Percentiles rank a stretch among this genome's conserved stretches.
Evolutionary conservation across 1,284 basidiomycete genomes (phyloP).

Genomic region (Vanrija sp.): DNA sequence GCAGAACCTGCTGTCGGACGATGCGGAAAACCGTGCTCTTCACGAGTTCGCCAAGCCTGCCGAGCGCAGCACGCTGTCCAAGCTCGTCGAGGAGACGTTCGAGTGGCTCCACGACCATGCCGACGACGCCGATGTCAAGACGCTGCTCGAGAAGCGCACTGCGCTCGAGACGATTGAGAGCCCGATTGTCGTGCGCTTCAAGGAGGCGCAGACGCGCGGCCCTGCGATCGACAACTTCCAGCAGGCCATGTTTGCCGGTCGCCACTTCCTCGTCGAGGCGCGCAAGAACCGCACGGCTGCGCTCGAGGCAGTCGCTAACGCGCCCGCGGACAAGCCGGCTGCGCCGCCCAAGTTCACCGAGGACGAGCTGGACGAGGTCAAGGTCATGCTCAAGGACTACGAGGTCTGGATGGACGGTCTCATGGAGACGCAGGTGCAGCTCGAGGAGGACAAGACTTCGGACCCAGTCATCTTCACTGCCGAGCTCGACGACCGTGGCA

Average conservation of each 20-base stretch:
- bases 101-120: conserved; percentile 80
- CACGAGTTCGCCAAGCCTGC: conserved; percentile 68
- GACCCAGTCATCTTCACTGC: conserved; percentile 74
- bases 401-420: conserved; percentile 73
- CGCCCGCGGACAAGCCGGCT: conserved; percentile 47
- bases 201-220: conserved; percentile 71
- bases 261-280: conserved; percentile 76
- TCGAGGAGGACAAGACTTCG: conserved; percentile 59
- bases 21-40: conserved; percentile 62
- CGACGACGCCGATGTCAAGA: conserved; percentile 73
- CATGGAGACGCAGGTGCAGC: conserved; percentile 70
- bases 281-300: conserved; percentile 55
- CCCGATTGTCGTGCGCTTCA: conserved; percentile 78
- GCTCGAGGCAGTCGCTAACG: conserved; percentile 52
- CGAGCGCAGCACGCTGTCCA: conserved; percentile 65
- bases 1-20: conserved; percentile 71
- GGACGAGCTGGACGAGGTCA: conserved; percentile 72
- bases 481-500: conserved; percentile 77
- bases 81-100: conserved; percentile 66
- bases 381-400: conserved; percentile 68
- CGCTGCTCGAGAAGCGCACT: conserved; percentile 67
- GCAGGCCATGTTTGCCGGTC: conserved; percentile 58
- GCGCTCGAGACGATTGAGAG: conserved; percentile 76
- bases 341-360: conserved; percentile 70
- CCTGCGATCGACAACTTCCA: conserved; percentile 62